These are phyloP conservation scores for Chenopodium formosanum DNA, from an alignment of 148 eudicot species.

Conservation along the genomic window DNA sequence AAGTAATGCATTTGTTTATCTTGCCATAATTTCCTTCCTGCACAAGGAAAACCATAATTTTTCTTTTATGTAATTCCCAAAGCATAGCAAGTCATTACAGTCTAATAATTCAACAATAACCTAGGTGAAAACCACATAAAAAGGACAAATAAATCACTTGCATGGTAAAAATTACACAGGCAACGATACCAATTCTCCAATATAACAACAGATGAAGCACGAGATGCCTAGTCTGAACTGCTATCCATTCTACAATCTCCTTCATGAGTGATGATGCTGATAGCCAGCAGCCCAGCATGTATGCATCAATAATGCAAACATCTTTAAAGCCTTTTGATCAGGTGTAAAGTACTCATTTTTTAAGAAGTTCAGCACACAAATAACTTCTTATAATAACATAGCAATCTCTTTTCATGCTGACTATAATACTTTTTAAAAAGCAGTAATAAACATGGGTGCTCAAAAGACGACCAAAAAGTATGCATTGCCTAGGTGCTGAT, in stretches of 20 bases:
- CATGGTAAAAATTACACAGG: not conserved
- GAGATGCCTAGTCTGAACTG: not conserved
- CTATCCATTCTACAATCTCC: not conserved
- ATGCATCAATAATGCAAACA: not conserved
- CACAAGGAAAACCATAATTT: conserved; percentile 1
- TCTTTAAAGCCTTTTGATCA: no score
- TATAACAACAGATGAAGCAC: not conserved
- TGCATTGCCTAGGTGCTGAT: not conserved
- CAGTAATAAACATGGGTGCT: not conserved
- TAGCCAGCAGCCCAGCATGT: not conserved
- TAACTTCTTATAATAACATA: no score
- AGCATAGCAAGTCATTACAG: not conserved
- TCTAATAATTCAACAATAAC: not conserved
- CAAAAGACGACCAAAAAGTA: not conserved
- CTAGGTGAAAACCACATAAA: not conserved
- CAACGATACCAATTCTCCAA: no score
- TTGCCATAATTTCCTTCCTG: conserved; percentile 95
- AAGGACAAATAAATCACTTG: not conserved
- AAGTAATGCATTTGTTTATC: conserved; percentile 81
- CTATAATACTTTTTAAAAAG: not conserved
- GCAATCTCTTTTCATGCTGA: not conserved
- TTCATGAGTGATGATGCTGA: not conserved
- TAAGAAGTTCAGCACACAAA: no score
- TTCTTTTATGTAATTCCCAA: not conserved
- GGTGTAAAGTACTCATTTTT: no score